Percentiles rank a stretch among this genome's conserved stretches.
phyloP scores from a whole-genome alignment of 2,329 filamentous ascomycete species.

The Talaromyces funiculosus region DNA sequence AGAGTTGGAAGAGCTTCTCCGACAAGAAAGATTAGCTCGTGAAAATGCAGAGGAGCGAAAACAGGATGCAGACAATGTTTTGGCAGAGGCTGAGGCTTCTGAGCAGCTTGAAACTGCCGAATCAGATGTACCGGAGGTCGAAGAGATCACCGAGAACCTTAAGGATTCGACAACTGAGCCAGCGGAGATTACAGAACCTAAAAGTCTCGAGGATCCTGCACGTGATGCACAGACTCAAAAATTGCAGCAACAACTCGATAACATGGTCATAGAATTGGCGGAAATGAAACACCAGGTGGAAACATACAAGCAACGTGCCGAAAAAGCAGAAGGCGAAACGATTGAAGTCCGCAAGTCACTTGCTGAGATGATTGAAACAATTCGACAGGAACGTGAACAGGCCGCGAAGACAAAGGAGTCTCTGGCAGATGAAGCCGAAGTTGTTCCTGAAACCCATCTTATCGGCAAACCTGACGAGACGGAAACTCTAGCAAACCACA shows the following conservation, averaged over 20 bases:
- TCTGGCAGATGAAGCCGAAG: background rate
- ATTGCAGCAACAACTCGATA: constrained; percentile 67
- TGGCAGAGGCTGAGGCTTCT: constrained; percentile 35
- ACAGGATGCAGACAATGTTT: constrained; percentile 28
- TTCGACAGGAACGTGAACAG: constrained; percentile 58
- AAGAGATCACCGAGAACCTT: constrained; percentile 12
- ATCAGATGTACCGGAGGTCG: constrained; percentile 14
- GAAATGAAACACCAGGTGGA: constrained; percentile 76
- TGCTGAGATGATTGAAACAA: constrained; percentile 79
- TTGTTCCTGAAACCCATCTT: background rate
- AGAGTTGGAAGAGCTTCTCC: constrained; percentile 72
- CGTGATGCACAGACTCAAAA: constrained; percentile 36
- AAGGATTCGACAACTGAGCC: constrained; percentile 12
- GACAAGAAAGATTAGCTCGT: constrained; percentile 72
- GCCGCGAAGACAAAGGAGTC: constrained; percentile 34
- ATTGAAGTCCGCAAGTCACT: constrained; percentile 67
- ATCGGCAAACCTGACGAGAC: background rate
- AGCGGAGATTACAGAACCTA: background rate
- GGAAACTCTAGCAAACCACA: background rate
- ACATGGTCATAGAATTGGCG: constrained; percentile 72
- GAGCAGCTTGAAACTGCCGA: constrained; percentile 34
- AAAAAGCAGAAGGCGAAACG: constrained; percentile 73
- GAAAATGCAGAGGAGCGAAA: constrained; percentile 77
- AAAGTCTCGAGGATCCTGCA: constrained; percentile 26
- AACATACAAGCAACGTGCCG: constrained; percentile 68